Evolutionary conservation across 208 protist species (phyloP).

Genomic region (Acanthamoeba castellanii): DNA sequence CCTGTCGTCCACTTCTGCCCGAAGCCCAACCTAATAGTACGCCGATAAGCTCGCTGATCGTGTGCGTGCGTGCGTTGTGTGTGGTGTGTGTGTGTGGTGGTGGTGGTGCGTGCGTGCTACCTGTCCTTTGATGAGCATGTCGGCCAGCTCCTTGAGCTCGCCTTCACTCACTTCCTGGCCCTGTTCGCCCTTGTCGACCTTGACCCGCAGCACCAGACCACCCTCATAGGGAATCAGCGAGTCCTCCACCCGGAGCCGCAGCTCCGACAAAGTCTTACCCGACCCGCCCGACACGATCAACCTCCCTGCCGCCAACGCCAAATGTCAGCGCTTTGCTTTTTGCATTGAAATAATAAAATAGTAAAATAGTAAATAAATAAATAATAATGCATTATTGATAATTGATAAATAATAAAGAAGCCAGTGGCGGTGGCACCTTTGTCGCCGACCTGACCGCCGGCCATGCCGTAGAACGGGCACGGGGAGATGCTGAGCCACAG

Average conservation of each 20-base stretch:
- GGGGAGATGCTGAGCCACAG: slow-evolving; percentile 40
- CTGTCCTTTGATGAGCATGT: slow-evolving; percentile 6
- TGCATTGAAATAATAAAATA: neutral
- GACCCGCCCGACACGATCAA: neutral
- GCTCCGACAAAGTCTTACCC: neutral
- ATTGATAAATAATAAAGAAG: neutral
- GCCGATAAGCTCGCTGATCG: neutral
- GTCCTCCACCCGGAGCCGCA: slow-evolving; percentile 24
- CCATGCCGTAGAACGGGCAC: slow-evolving; percentile 76
- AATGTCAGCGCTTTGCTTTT: too few species aligned
- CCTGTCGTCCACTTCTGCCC: neutral
- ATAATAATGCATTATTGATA: neutral
- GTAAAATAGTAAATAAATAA: neutral
- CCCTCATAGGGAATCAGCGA: slow-evolving; percentile 53
- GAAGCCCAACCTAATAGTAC: neutral
- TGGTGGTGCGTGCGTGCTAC: neutral
- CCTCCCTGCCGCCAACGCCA: neutral
- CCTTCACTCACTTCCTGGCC: neutral
- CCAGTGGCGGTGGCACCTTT: neutral
- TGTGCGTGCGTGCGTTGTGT: neutral
- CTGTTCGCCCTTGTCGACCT: neutral
- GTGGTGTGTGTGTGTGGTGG: too few species aligned
- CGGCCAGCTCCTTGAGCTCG: neutral
- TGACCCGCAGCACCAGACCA: slow-evolving; percentile 18
- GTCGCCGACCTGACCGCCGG: slow-evolving; percentile 77